phyloP scores from a whole-genome alignment of 1,284 basidiomycete species.

The Tetrapyrgos nigripes region DNA sequence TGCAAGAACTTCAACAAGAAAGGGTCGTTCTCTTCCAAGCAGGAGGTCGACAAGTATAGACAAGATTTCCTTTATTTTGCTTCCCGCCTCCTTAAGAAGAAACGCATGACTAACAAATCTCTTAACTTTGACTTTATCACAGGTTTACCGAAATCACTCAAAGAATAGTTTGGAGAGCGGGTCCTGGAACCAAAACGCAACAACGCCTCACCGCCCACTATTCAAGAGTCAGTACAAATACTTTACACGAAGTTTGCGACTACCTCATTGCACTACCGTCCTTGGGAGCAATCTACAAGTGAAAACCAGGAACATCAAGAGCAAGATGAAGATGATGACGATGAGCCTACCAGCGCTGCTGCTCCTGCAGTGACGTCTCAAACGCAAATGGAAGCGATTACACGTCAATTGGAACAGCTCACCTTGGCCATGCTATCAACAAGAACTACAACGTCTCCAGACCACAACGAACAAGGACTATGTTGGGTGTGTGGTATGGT shows the following conservation, averaged over 20 bases:
- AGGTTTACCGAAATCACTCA: background rate
- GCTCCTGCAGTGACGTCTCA: no score
- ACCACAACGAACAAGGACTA: background rate
- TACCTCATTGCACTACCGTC: background rate
- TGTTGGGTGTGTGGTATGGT: no score
- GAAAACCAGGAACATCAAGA: background rate
- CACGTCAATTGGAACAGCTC: background rate
- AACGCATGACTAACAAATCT: background rate
- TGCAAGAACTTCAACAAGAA: background rate
- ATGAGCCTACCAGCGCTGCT: background rate
- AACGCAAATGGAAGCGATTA: background rate
- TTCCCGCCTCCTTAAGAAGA: background rate
- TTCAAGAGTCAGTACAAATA: background rate
- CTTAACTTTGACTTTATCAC: background rate
- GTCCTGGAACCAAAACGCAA: background rate
- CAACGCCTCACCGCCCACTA: background rate
- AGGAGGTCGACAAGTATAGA: background rate
- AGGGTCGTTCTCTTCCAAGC: background rate
- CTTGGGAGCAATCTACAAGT: background rate
- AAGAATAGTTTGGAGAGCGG: slow-evolving; percentile 1
- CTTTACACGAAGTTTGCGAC: background rate
- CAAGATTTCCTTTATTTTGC: background rate
- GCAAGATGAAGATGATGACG: background rate
- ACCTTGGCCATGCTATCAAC: background rate
- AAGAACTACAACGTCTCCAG: background rate